Base-by-base conservation (phyloP, 2,329 filamentous ascomycete species). In the Coccinonectria pachysandricola region DNA sequence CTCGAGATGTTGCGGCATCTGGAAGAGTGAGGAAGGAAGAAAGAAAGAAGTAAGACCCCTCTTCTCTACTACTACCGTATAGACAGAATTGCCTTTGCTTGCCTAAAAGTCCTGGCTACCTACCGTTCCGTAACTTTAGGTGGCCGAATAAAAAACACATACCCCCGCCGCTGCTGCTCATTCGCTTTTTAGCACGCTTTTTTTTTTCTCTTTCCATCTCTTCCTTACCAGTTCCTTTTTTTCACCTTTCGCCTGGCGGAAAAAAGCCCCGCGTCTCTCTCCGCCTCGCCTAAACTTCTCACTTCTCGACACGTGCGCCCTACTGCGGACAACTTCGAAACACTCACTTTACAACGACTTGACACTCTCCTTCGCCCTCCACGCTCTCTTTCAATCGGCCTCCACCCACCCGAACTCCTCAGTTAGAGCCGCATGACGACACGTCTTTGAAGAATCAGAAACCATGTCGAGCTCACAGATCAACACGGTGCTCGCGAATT, bases 401-500 rank as follows among this genome's bases (percentile, higher is more conserved):
- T 23, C 28, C 26, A 31, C 27, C 32, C 19, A 22, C 21, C 13
- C 22, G 27, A 19, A 27, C 35, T 32, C 27, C 34, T 42, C 34
- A 24, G 24, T 35, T 28, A 37, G 40, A 45, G 37, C 49, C 53
- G 53, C 50, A 57, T 57, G 54, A 53, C 50, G 49, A 53, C 37
- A 44, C 46, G 40, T 34, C 36, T 37, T 29, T 35, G 42, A 41
- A 46, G 49, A n/a, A 19, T 19, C 52, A 50, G 48, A 53, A 57
- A 67, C 53, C 59, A 85, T 74, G 70, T 71, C 69, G 60, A 71
- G 66, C 67, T 64, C 92, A 81, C 85, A 96, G 68, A 92, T 96
- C 68, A 93, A 88, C 69, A 80, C 86, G 66, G 88, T 98, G 68
- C 81, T 98, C 69, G 77, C 85, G 64, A 88, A 87, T 68, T 96